Conservation (phyloP, 345 rosid genomes). For the Eucalyptus tenuipes region DNA sequence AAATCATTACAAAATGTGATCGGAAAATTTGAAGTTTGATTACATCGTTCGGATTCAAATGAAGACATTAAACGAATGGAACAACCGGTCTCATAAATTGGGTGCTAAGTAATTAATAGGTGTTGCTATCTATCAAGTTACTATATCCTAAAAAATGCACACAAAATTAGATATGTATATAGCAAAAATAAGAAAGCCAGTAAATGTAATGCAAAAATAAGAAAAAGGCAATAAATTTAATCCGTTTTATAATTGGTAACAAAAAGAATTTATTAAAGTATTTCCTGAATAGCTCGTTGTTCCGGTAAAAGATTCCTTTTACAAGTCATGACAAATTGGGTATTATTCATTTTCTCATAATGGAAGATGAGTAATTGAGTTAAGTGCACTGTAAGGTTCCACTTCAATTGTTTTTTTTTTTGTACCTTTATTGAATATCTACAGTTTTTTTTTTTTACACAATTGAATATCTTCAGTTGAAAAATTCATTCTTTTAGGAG, state of each 20-base stretch:
- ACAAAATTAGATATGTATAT: not conserved
- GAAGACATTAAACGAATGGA: not conserved
- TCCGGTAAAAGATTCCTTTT: not conserved
- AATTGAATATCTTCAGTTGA: not conserved
- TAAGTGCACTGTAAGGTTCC: not conserved
- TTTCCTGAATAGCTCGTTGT: not conserved
- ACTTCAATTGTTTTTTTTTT: not conserved
- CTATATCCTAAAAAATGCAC: not conserved
- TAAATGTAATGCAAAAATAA: not conserved
- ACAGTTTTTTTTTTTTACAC: no score
- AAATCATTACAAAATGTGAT: not conserved
- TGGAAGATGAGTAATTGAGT: not conserved
- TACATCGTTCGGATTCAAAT: not conserved
- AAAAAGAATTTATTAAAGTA: not conserved
- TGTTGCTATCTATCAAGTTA: not conserved
- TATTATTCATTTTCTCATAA: not conserved
- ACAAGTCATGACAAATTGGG: not conserved
- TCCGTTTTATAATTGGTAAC: not conserved
- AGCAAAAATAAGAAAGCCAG: not conserved
- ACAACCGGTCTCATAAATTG: not conserved
- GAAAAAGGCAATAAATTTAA: not conserved
- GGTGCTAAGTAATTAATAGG: not conserved
- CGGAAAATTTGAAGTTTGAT: not conserved
- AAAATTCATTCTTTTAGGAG: not conserved
- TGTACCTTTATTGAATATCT: not conserved